These are phyloP conservation scores for Nannochloropsis gaditana DNA, from an alignment of 108 stramenopile species.

Conservation along the genomic window DNA sequence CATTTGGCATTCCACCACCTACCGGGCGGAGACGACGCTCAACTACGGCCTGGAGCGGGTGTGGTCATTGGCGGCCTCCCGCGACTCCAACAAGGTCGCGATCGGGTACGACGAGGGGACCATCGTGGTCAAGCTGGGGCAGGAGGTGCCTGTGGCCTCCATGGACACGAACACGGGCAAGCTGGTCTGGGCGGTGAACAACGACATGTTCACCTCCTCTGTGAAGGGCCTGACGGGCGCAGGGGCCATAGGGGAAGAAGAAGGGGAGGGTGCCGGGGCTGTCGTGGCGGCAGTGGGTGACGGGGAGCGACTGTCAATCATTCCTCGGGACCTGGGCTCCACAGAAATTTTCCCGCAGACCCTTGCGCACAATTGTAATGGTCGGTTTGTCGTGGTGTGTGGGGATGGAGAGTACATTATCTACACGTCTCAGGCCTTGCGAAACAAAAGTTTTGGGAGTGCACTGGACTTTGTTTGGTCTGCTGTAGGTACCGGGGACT, in stretches of 20 bases:
- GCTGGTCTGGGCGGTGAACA: constrained; percentile 92
- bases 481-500: constrained; percentile 88
- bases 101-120: constrained; percentile 99
- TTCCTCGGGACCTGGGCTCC: constrained; percentile 81
- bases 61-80: constrained; percentile 77
- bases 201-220: constrained; percentile 86
- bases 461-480: constrained; percentile 98
- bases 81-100: constrained; percentile 88
- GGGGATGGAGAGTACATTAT: constrained; percentile 99
- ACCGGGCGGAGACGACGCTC: constrained; percentile 93
- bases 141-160: constrained; percentile 93
- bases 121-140: constrained; percentile 92
- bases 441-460: constrained; percentile 80
- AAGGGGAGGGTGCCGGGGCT: constrained; percentile 55
- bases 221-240: constrained; percentile 78
- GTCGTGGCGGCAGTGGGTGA: neutral
- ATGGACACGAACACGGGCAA: constrained; percentile 73
- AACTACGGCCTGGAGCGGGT: constrained; percentile 78
- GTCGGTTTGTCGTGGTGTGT: constrained; percentile 91
- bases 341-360: constrained; percentile 90
- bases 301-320: constrained; percentile 31
- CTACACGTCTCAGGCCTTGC: constrained; percentile 89
- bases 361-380: constrained; percentile 96
- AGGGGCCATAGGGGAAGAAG: constrained; percentile 63
- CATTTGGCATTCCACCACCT: constrained; percentile 95